Base-by-base conservation (phyloP, 306 rosid genomes). In the Amphicarpaea edgeworthii region DNA sequence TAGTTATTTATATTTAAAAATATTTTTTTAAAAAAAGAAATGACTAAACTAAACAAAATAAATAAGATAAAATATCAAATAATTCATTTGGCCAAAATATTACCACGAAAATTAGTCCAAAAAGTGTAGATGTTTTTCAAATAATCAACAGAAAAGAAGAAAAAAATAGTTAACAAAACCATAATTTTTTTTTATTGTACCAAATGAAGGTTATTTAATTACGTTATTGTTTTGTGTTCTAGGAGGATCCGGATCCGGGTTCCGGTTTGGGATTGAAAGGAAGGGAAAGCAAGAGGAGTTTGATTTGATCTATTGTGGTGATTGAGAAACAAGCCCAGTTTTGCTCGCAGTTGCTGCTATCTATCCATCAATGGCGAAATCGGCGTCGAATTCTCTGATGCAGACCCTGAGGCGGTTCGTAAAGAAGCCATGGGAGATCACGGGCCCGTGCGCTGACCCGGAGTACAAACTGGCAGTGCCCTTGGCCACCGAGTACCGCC, bases 351-450 rank as follows among this genome's bases (percentile, higher is more conserved):
- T 21, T 55, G 17, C 5, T 46, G 19, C 1, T 1, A n/a, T 0
- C 24, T 7, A 30, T 10, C n/a, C n/a, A n/a, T n/a, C n/a, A n/a
- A 59, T 46, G 77, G 84, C 85, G 41, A 82, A 82, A 20, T 1
- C 72, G 5, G 62, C 84, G 3, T 75, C 87, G 17, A 73, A 20
- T 6, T 77, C 83, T 30, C n/a, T 84, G 12, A 19, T 84, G 41
- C 85, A 77, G 17, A 77, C 6, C 40, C 90, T 96, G 68, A 89
- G 21, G 83, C 88, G 97, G 6, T 89, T 79, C 87, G 8, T 96
- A 37, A 96, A 92, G 88, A 89, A 88, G 83, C 99, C 99, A 17
- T 90, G 99, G 99, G 99, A 96, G 88, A 84, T 88, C 32, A 96
- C 99, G 8, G 99, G 99, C 0, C 99, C 99, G 0, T 88, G 92